A percentile compares a stretch with the other conserved stretches of the same genome.
Conservation (phyloP, 192 early-diverging fungal genomes). For the Mortierella hygrophila region DNA sequence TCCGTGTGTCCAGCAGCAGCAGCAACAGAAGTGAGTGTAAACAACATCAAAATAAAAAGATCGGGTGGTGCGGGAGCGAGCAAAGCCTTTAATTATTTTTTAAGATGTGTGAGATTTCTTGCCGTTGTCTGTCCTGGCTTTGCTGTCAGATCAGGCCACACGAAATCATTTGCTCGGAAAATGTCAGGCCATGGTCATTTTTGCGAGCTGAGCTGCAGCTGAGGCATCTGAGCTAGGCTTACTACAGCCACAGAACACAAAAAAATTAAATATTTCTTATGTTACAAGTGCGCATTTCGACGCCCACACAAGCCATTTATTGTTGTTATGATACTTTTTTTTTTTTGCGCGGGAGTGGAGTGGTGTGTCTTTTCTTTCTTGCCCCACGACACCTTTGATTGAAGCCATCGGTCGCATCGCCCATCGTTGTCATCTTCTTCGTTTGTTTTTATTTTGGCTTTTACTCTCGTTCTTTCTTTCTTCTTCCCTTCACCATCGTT, state of each 20-base stretch:
- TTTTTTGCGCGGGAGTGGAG: constrained; percentile 11
- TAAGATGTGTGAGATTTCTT: neutral
- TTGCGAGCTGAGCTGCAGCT: neutral
- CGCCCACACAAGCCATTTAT: no score
- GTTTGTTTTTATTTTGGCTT: neutral
- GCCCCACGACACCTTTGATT: neutral
- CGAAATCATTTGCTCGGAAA: constrained; percentile 4
- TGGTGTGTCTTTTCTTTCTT: constrained; percentile 4
- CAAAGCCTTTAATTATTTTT: no score
- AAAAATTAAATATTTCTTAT: no score
- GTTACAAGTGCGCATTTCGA: no score
- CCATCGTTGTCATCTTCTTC: neutral
- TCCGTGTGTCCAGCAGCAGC: neutral
- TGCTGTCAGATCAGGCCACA: constrained; percentile 3
- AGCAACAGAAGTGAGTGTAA: neutral
- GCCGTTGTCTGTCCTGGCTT: neutral
- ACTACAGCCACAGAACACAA: neutral
- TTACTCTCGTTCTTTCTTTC: neutral
- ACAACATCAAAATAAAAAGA: constrained; percentile 8
- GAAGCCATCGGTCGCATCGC: constrained; percentile 2
- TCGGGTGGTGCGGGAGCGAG: neutral
- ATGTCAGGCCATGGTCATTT: constrained; percentile 10
- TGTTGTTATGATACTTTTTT: no score
- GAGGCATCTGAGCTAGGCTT: no score
- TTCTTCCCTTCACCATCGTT: neutral